Conservation (phyloP, 2,329 filamentous ascomycete genomes). For the Botrytis sinoallii region DNA sequence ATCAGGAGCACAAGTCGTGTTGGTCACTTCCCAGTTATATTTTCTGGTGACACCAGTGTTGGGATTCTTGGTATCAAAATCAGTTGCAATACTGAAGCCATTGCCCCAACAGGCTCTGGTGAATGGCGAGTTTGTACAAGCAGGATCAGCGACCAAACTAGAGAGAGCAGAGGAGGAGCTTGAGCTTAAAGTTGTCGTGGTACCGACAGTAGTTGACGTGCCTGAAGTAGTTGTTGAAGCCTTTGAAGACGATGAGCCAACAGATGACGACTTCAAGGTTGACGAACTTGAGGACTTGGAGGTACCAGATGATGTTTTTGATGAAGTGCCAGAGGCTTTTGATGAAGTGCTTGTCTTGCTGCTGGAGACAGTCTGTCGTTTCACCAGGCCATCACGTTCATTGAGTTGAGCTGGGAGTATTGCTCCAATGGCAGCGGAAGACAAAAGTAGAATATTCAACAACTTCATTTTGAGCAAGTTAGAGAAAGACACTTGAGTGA, state of each 20-base stretch:
- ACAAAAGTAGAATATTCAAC: conserved; percentile 14
- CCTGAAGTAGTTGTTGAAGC: conserved; percentile 3
- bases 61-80: conserved; percentile 34
- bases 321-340: not conserved
- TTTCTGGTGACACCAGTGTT: conserved; percentile 38
- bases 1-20: conserved; percentile 39
- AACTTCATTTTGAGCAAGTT: conserved; percentile 20
- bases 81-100: conserved; percentile 35
- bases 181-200: conserved; percentile 3
- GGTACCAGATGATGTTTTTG: not conserved
- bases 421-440: conserved; percentile 7
- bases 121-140: conserved; percentile 35
- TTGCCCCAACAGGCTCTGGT: conserved; percentile 37
- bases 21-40: conserved; percentile 31
- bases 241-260: not conserved
- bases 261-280: not conserved
- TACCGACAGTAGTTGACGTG: not conserved
- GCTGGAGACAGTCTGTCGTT: not conserved
- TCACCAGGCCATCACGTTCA: conserved; percentile 8
- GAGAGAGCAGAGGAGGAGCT: conserved; percentile 12
- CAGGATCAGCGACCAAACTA: conserved; percentile 20
- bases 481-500: conserved; percentile 13
- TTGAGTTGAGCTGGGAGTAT: conserved; percentile 3
- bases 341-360: conserved; percentile 3
- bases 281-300: not conserved